phyloP scores from a whole-genome alignment of 129 eudicot species.

The Heracleum sosnowskyi region DNA sequence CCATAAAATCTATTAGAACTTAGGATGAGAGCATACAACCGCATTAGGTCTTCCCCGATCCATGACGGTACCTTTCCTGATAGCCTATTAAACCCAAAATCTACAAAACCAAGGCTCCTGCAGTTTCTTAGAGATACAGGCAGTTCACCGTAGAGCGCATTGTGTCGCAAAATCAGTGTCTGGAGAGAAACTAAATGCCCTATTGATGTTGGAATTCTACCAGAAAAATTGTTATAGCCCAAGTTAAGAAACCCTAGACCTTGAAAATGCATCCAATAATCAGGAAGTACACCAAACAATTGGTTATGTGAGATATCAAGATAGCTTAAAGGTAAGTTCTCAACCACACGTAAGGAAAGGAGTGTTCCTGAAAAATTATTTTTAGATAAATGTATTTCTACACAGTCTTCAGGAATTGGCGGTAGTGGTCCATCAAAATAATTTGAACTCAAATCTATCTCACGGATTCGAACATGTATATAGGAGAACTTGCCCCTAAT shows the following conservation, averaged over 20 bases:
- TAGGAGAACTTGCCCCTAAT: too few species aligned
- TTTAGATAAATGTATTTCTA: constrained; percentile 10
- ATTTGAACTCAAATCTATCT: constrained; percentile 12
- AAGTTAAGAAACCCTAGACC: constrained; percentile 15
- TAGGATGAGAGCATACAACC: constrained; percentile 7
- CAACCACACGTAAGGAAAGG: neutral
- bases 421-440: constrained; percentile 3
- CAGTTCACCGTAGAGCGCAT: constrained; percentile 25
- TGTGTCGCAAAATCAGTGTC: constrained; percentile 13
- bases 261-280: constrained; percentile 14
- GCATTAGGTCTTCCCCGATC: constrained; percentile 13
- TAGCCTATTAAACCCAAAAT: constrained; percentile 18
- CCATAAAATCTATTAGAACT: constrained; percentile 16
- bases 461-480: too few species aligned
- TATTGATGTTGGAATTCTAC: constrained; percentile 18
- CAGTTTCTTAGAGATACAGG: constrained; percentile 20
- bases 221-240: constrained; percentile 24
- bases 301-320: constrained; percentile 24
- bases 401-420: too few species aligned
- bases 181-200: constrained; percentile 7
- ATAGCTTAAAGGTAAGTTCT: neutral
- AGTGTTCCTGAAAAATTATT: constrained; percentile 11
- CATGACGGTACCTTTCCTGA: constrained; percentile 21
- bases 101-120: constrained; percentile 1
- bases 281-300: constrained; percentile 15